A percentile compares a stretch with the other conserved stretches of the same genome.
Evolutionary conservation across 2,329 filamentous ascomycete genomes (phyloP).

Genomic region (Dendrostoma leiphaemia): DNA sequence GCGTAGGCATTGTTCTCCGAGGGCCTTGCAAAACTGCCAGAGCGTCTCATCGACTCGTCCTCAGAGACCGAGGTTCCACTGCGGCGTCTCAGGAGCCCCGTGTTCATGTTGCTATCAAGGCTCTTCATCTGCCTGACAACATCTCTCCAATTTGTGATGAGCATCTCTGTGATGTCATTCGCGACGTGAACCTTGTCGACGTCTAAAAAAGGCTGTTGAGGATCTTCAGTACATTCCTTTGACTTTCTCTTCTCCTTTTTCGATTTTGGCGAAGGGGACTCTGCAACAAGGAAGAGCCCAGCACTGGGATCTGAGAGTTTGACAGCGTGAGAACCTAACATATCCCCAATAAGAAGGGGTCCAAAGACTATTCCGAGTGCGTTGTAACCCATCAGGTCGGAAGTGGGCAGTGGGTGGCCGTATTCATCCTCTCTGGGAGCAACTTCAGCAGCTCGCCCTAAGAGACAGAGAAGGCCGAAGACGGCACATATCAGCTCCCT

Average conservation of each 20-base stretch:
- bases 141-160: constrained; percentile 64
- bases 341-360: constrained; percentile 59
- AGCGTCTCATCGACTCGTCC: constrained; percentile 14
- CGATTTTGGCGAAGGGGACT: constrained; percentile 39
- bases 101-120: constrained; percentile 28
- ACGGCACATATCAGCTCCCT: constrained; percentile 66
- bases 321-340: constrained; percentile 51
- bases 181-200: constrained; percentile 59
- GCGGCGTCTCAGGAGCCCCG: constrained; percentile 26
- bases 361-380: constrained; percentile 65
- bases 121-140: constrained; percentile 59
- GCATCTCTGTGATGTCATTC: constrained; percentile 61
- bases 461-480: constrained; percentile 61
- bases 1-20: background rate
- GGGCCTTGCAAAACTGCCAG: constrained; percentile 8
- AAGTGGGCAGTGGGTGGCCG: constrained; percentile 51
- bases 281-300: constrained; percentile 41
- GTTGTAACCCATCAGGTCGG: constrained; percentile 62
- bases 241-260: constrained; percentile 39
- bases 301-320: constrained; percentile 39
- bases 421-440: constrained; percentile 49
- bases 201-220: constrained; percentile 24
- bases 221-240: constrained; percentile 21
- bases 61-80: constrained; percentile 11
- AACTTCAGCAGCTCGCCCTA: constrained; percentile 57